phyloP scores from a whole-genome alignment of 2,329 filamentous ascomycete species.

The Ophiostoma perfectum region DNA sequence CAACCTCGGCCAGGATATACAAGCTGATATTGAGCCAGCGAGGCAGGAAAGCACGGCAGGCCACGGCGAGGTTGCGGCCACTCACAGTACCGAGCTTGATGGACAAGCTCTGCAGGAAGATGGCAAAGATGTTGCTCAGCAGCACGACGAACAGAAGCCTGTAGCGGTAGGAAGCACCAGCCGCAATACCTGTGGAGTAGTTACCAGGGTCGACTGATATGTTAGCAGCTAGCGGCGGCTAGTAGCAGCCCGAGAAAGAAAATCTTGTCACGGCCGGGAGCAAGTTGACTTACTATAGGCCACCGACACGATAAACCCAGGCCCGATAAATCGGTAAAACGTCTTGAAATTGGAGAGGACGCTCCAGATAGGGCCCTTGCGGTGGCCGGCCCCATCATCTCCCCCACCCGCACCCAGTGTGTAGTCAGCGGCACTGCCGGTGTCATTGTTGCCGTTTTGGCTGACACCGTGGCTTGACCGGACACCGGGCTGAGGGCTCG shows the following conservation, averaged over 20 bases:
- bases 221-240: conserved; percentile 29
- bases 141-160: conserved; percentile 63
- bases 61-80: conserved; percentile 60
- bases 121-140: conserved; percentile 64
- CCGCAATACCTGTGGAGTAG: conserved; percentile 62
- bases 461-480: conserved; percentile 4
- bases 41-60: conserved; percentile 60
- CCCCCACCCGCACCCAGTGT: conserved; percentile 13
- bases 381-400: not conserved
- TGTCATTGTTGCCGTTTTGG: conserved; percentile 3
- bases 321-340: conserved; percentile 50
- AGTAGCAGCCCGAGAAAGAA: not conserved
- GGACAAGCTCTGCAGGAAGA: conserved; percentile 62
- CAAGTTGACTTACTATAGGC: conserved; percentile 40
- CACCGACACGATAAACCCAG: conserved; percentile 60
- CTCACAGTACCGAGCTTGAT: conserved; percentile 66
- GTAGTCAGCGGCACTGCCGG: conserved; percentile 6
- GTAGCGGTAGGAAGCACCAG: conserved; percentile 61
- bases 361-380: conserved; percentile 25
- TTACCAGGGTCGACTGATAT: conserved; percentile 53
- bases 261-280: not conserved
- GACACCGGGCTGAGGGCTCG: conserved; percentile 1
- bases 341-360: conserved; percentile 44
- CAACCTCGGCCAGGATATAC: conserved; percentile 57
- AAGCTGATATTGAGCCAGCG: conserved; percentile 58